A percentile compares a stretch with the other conserved stretches of the same genome.
phyloP scores from a whole-genome alignment of 208 protist genomes.

The Wallacemonas collosoma region DNA sequence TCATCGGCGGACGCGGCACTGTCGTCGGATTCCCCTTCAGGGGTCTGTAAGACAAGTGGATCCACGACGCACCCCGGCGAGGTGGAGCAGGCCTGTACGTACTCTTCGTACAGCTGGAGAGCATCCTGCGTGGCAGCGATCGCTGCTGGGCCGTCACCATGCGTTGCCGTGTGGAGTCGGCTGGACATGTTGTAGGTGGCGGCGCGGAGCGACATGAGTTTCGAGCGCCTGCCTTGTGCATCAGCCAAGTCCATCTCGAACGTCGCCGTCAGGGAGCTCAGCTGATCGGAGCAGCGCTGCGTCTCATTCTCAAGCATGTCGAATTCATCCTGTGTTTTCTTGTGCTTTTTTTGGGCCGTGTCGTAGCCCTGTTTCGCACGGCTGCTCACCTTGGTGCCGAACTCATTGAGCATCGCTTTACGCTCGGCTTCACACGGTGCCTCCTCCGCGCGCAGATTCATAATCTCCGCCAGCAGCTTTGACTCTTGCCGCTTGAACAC shows the following conservation, averaged over 20 bases:
- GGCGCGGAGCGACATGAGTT: background rate
- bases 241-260: background rate
- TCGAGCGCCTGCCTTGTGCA: background rate
- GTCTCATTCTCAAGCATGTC: slow-evolving; percentile 19
- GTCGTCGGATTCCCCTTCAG: background rate
- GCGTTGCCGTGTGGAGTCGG: background rate
- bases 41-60: background rate
- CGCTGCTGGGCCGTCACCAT: slow-evolving; percentile 6
- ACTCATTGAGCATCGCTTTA: background rate
- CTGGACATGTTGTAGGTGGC: background rate
- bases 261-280: background rate
- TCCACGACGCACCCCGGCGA: slow-evolving; percentile 1
- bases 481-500: background rate
- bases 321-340: slow-evolving; percentile 9
- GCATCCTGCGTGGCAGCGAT: slow-evolving; percentile 3
- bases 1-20: background rate
- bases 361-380: background rate
- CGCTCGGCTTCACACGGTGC: background rate
- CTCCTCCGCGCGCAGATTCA: background rate
- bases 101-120: background rate
- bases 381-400: background rate
- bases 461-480: background rate
- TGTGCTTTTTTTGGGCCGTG: background rate
- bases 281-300: slow-evolving; percentile 20
- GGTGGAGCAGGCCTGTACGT: background rate